A percentile compares a stretch with the other conserved stretches of the same genome.
Evolutionary conservation across 2,329 filamentous ascomycete genomes (phyloP).

Genomic region (Myriangium duriaei): DNA sequence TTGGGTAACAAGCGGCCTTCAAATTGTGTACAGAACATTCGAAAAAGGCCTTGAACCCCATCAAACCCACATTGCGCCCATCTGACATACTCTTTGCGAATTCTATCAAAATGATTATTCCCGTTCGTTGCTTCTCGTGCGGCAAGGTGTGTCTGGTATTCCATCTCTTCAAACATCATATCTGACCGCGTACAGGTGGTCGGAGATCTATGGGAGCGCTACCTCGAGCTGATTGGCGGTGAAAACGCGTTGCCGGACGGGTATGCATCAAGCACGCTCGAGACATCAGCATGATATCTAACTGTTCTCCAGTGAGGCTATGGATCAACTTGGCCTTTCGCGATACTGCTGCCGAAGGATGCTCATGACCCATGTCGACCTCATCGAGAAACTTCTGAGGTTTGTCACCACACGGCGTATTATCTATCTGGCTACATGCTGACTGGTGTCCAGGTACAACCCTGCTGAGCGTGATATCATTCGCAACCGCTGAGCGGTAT

Average conservation of each 20-base stretch:
- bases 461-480: slow-evolving; percentile 27
- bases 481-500: slow-evolving; percentile 8
- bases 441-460: slow-evolving; percentile 20
- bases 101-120: slow-evolving; percentile 79
- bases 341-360: slow-evolving; percentile 98
- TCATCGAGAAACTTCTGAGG: slow-evolving; percentile 97
- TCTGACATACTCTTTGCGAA: no score
- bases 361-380: slow-evolving; percentile 98
- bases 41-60: no score
- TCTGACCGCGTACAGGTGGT: slow-evolving; percentile 55
- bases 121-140: slow-evolving; percentile 96
- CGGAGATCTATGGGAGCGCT: slow-evolving; percentile 94
- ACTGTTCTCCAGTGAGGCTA: slow-evolving; percentile 60
- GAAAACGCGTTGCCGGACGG: slow-evolving; percentile 28
- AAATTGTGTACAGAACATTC: no score
- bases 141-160: slow-evolving; percentile 64
- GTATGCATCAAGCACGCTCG: slow-evolving; percentile 15
- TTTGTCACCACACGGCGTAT: slow-evolving; percentile 32
- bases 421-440: neutral
- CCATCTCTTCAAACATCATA: neutral
- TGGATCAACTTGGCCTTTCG: slow-evolving; percentile 87
- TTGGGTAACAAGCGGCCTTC: no score
- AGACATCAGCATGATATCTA: slow-evolving; percentile 6
- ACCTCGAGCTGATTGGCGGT: slow-evolving; percentile 77
- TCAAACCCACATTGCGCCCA: no score